Evolutionary conservation across 1,139 yeast genomes (phyloP).

Genomic region (Protomyces pachydermus): DNA sequence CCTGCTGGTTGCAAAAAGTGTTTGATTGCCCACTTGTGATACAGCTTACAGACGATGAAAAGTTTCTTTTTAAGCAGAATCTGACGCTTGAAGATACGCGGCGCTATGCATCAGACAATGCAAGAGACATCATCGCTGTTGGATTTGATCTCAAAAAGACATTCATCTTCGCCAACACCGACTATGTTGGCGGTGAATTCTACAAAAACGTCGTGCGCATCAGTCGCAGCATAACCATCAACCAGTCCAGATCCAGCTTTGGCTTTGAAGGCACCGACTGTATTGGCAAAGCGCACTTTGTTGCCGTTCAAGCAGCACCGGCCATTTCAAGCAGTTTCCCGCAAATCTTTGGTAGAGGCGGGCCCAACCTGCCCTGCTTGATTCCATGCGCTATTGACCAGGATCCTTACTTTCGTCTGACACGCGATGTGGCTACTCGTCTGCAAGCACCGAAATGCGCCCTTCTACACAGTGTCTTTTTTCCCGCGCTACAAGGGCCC

Average conservation of each 20-base stretch:
- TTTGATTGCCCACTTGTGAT: conserved; percentile 95
- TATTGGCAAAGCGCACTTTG: conserved; percentile 92
- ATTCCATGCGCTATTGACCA: conserved; percentile 97
- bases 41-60: conserved; percentile 96
- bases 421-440: conserved; percentile 95
- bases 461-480: conserved; percentile 86
- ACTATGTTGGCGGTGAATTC: conserved; percentile 88
- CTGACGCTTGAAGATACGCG: conserved; percentile 86
- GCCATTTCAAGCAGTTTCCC: conserved; percentile 97
- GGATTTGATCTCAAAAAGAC: conserved; percentile 95
- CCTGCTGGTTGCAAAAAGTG: conserved; percentile 97
- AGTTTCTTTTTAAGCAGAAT: conserved; percentile 87
- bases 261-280: conserved; percentile 88
- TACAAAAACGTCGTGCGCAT: conserved; percentile 91
- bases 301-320: conserved; percentile 91
- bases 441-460: conserved; percentile 88
- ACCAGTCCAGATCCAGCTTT: conserved; percentile 95
- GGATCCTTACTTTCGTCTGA: conserved; percentile 96
- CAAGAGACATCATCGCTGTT: conserved; percentile 88
- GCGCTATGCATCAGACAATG: conserved; percentile 69
- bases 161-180: conserved; percentile 84
- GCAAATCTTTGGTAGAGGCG: conserved; percentile 70
- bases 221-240: conserved; percentile 92
- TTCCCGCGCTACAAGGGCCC: conserved; percentile 98
- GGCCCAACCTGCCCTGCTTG: conserved; percentile 80